phyloP scores from a whole-genome alignment of 169 alveolate genomes.

The Plasmodium gallinaceum region DNA sequence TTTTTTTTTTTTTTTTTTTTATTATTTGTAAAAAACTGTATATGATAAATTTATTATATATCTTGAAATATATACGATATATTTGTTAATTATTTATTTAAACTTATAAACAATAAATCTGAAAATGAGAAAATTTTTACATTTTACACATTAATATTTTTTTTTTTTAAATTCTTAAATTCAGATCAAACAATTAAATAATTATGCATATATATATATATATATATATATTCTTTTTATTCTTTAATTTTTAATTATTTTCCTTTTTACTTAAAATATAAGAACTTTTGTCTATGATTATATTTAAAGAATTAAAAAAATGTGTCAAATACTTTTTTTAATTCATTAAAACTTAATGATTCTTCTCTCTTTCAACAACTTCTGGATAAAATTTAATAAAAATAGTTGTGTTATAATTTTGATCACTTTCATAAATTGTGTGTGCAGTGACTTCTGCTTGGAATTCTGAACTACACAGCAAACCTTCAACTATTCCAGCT shows the following conservation, averaged over 20 bases:
- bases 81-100: no score
- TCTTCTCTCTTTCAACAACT: conserved; percentile 78
- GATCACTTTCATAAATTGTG: conserved; percentile 82
- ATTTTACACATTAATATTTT: no score
- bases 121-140: no score
- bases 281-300: neutral
- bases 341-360: conserved; percentile 1
- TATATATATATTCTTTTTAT: neutral
- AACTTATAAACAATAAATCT: no score
- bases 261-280: neutral
- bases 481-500: conserved; percentile 88
- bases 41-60: no score
- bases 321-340: neutral
- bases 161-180: no score
- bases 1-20: neutral
- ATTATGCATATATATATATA: conserved; percentile 1
- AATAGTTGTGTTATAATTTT: conserved; percentile 81
- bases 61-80: no score
- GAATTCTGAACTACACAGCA: conserved; percentile 87
- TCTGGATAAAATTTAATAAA: conserved; percentile 85
- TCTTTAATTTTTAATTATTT: neutral
- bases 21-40: neutral
- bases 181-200: no score
- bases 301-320: neutral
- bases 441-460: conserved; percentile 90